Evolutionary conservation across 2,329 filamentous ascomycete species (phyloP), one percentile per base, ranked within the genome.

Genomic region (Didymella glomerata): DNA sequence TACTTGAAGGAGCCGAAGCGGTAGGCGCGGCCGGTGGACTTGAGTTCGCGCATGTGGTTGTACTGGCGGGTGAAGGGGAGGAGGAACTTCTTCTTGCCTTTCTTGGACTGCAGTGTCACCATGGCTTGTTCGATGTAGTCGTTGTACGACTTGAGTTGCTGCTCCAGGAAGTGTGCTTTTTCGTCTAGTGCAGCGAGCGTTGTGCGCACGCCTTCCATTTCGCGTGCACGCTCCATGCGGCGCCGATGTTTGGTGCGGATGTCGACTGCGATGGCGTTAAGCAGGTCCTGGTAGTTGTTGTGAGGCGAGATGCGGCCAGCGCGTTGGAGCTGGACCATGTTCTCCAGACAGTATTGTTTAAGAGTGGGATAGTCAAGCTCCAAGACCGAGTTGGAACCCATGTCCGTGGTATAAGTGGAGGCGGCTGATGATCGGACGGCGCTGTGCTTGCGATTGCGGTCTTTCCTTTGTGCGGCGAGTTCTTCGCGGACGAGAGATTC

Each of bases 41-140:
- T 92, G 30, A 99, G 88, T 80, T 99, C 95, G 66, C 93, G 90
- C 81, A 98, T 93, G 79, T 99, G 95, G 78, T 97, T 96, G 86
- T 97, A 99, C 78, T 99, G 95, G 74, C 96, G 96, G 24, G 94
- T 97, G 77, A 99, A 99, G 14, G 95, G 95, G 77, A 99, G 86
- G 55, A 97, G 85, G 83, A 97, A 97, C 52, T 90, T 87, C 78
- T 96, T 96, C 81, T 96, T 96, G 62, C 90, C 93, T 80, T 97
- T 97, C 78, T 97, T 96, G 80, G 91, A 97, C 78, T 98, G 95
- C 58, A 99, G 83, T 4, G 96, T 99, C 60, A 93, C 85, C 92
- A 99, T 97, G 48, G 95, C 94, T 77, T 97, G 93, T 80, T 99
- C 96, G 73, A 99, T 97, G 79, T 99, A 99, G 80, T 99, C 93